phyloP scores from a whole-genome alignment of 2,329 filamentous ascomycete species.

The Thelonectria blattea region DNA sequence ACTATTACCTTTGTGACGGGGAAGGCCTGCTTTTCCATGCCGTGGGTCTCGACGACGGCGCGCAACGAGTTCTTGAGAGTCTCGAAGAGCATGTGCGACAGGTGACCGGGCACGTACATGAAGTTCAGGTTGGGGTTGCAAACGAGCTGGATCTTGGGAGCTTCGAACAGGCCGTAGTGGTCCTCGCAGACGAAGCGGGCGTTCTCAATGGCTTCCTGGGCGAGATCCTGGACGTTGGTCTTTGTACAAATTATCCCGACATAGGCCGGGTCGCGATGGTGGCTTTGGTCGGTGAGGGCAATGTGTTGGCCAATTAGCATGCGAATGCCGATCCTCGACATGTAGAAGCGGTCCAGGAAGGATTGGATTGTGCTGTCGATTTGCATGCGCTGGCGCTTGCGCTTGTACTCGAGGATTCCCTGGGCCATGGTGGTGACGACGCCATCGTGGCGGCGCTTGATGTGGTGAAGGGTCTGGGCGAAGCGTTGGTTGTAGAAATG shows the following conservation, averaged over 20 bases:
- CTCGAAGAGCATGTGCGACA: slow-evolving; percentile 99
- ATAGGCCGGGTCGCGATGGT: slow-evolving; percentile 88
- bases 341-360: slow-evolving; percentile 98
- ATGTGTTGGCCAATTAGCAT: slow-evolving; percentile 99
- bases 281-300: slow-evolving; percentile 90
- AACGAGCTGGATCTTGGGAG: slow-evolving; percentile 94
- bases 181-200: slow-evolving; percentile 99
- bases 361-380: slow-evolving; percentile 97
- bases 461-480: slow-evolving; percentile 84
- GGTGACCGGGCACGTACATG: slow-evolving; percentile 99
- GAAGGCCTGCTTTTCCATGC: slow-evolving; percentile 93
- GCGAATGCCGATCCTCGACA: slow-evolving; percentile 98
- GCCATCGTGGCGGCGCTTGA: slow-evolving; percentile 94
- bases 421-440: slow-evolving; percentile 98
- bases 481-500: slow-evolving; percentile 94
- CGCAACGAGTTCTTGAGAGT: slow-evolving; percentile 98
- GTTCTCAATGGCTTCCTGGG: slow-evolving; percentile 97
- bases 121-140: slow-evolving; percentile 95
- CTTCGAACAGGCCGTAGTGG: slow-evolving; percentile 96
- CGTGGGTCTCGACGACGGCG: slow-evolving; percentile 94
- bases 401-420: slow-evolving; percentile 97
- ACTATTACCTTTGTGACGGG: slow-evolving; percentile 97
- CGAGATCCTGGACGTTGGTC: slow-evolving; percentile 93
- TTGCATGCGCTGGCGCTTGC: slow-evolving; percentile 93
- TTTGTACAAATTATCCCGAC: slow-evolving; percentile 99